These are phyloP conservation scores for Stipa capillata DNA, from an alignment of 176 grass and related monocot genomes.

Conservation along the genomic window DNA sequence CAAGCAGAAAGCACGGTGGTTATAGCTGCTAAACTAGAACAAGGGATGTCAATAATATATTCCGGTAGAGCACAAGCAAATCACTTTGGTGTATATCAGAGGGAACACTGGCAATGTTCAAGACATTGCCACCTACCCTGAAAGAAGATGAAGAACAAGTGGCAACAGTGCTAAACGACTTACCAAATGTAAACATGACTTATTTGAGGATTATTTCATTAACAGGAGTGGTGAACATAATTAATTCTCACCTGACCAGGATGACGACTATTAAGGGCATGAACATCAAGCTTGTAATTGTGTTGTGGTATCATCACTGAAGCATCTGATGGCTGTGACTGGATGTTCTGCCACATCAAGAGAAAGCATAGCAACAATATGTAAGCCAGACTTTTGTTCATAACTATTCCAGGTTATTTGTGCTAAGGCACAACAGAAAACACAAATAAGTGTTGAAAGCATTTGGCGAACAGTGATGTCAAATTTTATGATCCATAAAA, in stretches of 20 bases:
- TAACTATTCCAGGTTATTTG: background rate
- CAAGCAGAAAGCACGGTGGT: background rate
- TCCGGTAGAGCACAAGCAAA: background rate
- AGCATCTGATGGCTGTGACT: slow-evolving; percentile 59
- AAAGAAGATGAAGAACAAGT: background rate
- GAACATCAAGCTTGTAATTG: slow-evolving; percentile 92
- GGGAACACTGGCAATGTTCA: background rate
- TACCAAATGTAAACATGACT: background rate
- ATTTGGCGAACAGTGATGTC: background rate
- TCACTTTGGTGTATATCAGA: background rate
- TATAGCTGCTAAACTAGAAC: background rate
- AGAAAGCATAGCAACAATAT: background rate
- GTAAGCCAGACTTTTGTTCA: background rate
- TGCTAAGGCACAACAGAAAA: background rate
- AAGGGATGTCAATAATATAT: background rate
- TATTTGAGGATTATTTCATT: background rate
- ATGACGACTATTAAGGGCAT: slow-evolving; percentile 73
- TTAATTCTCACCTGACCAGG: slow-evolving; percentile 70
- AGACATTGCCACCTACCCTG: background rate
- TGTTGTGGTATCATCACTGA: slow-evolving; percentile 77
- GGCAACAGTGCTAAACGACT: background rate
- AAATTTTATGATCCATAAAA: background rate
- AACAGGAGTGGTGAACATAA: background rate
- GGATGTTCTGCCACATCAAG: slow-evolving; percentile 65
- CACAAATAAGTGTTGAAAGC: background rate